Percentiles rank a stretch among this genome's conserved stretches.
phyloP scores from a whole-genome alignment of 1,284 basidiomycete species.

The Fomitiporia mediterranea region DNA sequence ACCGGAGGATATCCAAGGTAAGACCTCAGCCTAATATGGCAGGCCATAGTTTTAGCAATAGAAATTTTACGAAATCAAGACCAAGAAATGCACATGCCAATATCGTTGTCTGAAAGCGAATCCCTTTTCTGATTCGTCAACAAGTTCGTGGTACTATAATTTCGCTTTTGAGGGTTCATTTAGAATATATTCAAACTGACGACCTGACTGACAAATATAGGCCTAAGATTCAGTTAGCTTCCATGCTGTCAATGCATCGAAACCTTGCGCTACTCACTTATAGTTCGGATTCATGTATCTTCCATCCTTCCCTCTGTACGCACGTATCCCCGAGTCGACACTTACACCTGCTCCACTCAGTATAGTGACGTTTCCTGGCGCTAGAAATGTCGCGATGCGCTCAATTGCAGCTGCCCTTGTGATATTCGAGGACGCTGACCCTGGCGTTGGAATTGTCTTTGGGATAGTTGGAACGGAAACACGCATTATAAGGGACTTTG shows the following conservation, averaged over 20 bases:
- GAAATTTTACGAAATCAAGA: neutral
- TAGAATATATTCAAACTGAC: too few relatives aligned
- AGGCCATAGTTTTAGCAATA: too few relatives aligned
- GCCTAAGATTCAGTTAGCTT: slow-evolving; percentile 31
- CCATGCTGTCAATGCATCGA: neutral
- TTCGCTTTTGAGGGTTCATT: too few relatives aligned
- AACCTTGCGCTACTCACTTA: slow-evolving; percentile 48
- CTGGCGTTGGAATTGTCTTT: slow-evolving; percentile 41
- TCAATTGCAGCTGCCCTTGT: slow-evolving; percentile 53
- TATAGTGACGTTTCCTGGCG: slow-evolving; percentile 62
- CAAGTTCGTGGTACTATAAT: slow-evolving; percentile 74
- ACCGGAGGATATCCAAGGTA: slow-evolving; percentile 82
- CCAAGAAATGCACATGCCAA: too few relatives aligned
- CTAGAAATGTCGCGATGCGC: slow-evolving; percentile 63
- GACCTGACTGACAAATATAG: slow-evolving; percentile 54
- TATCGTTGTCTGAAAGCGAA: slow-evolving; percentile 71
- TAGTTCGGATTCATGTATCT: slow-evolving; percentile 90
- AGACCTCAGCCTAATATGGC: slow-evolving; percentile 63
- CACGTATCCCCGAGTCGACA: slow-evolving; percentile 88
- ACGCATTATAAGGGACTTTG: slow-evolving; percentile 44
- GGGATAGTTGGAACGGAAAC: slow-evolving; percentile 80
- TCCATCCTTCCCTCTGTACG: slow-evolving; percentile 81
- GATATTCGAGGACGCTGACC: slow-evolving; percentile 22
- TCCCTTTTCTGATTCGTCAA: slow-evolving; percentile 65
- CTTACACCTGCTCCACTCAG: slow-evolving; percentile 90